A percentile compares a stretch with the other conserved stretches of the same genome.
Evolutionary conservation across 495 filamentous ascomycete genomes (phyloP).

Genomic region (Aspergillus campestris): DNA sequence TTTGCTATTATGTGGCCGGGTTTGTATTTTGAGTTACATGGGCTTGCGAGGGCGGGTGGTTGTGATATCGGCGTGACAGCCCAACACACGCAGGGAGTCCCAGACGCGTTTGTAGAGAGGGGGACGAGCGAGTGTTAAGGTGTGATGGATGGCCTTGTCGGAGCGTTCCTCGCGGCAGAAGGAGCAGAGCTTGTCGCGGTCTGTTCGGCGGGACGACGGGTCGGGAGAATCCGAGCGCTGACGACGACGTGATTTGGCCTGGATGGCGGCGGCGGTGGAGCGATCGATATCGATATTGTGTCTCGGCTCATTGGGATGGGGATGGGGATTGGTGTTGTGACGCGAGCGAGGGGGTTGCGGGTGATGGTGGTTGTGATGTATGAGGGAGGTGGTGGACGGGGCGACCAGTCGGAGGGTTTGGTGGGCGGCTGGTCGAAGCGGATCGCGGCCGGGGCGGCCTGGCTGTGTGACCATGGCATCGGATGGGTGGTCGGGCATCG

Average conservation of each 20-base stretch:
- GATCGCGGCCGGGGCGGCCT: conserved; percentile 22
- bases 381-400: conserved; percentile 32
- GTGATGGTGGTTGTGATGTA: conserved; percentile 1
- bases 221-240: conserved; percentile 26
- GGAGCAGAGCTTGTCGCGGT: conserved; percentile 23
- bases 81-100: conserved; percentile 21
- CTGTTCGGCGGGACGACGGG: background rate
- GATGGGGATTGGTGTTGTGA: conserved; percentile 18
- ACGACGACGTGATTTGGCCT: conserved; percentile 31
- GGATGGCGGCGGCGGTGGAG: conserved; percentile 31
- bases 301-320: conserved; percentile 9
- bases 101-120: conserved; percentile 23
- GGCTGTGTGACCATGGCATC: conserved; percentile 2
- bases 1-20: too few relatives aligned
- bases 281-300: conserved; percentile 26
- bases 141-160: conserved; percentile 14
- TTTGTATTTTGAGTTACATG: conserved; percentile 1
- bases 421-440: conserved; percentile 17
- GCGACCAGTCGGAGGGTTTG: conserved; percentile 33
- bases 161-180: conserved; percentile 33
- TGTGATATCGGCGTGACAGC: conserved; percentile 15
- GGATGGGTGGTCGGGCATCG: conserved; percentile 21
- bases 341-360: conserved; percentile 16
- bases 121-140: conserved; percentile 12
- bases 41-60: conserved; percentile 9